Percentiles rank a stretch among this genome's conserved stretches.
phyloP scores from a whole-genome alignment of 2,329 filamentous ascomycete species.

The Zymoseptoria brevis region DNA sequence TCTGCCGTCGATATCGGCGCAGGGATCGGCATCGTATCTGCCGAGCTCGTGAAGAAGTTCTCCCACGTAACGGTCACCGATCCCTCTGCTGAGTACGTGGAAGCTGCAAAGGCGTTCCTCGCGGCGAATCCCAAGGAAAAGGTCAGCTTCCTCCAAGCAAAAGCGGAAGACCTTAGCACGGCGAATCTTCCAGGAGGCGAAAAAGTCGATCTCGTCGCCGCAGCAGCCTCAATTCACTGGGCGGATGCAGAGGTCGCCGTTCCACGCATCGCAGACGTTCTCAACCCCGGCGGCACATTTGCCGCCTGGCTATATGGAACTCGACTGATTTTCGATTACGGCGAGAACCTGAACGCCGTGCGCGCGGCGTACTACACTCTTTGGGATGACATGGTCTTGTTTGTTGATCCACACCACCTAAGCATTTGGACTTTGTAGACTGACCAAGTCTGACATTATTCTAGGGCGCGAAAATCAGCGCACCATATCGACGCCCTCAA shows the following conservation, averaged over 20 bases:
- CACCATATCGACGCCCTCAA: too few species aligned
- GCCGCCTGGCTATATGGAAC: conserved; percentile 4
- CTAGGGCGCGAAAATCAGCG: too few species aligned
- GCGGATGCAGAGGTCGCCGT: conserved; percentile 1
- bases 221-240: conserved; percentile 4
- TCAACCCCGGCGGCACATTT: conserved; percentile 4
- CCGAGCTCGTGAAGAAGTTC: conserved; percentile 1
- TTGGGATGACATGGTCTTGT: too few species aligned
- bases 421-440: too few species aligned
- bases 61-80: conserved; percentile 5
- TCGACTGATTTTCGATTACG: not conserved
- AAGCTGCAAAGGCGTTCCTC: not conserved
- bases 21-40: conserved; percentile 2
- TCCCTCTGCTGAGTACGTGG: conserved; percentile 1
- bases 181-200: not conserved
- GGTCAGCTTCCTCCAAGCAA: not conserved
- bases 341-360: too few species aligned
- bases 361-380: too few species aligned
- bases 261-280: not conserved
- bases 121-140: not conserved
- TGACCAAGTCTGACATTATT: too few species aligned
- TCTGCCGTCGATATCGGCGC: conserved; percentile 4
- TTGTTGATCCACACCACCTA: too few species aligned
- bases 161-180: conserved; percentile 3
- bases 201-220: conserved; percentile 2